A percentile compares a stretch with the other conserved stretches of the same genome.
Evolutionary conservation across 1,284 basidiomycete species (phyloP).

Genomic region (Golubevia pallescens): DNA sequence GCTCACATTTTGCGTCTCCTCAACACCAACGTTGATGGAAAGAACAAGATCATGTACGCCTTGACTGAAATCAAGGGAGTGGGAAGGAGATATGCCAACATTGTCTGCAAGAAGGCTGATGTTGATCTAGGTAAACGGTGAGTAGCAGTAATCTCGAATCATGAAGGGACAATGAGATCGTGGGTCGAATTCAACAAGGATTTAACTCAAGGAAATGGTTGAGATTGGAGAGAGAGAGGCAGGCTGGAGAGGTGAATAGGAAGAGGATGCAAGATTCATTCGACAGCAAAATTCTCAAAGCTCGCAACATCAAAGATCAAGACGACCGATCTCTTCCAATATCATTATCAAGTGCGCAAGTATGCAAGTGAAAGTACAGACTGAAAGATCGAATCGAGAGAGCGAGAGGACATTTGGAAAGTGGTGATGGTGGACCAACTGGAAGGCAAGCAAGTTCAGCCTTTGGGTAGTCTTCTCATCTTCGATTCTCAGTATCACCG

Average conservation of each 20-base stretch:
- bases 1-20: conserved; percentile 64
- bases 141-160: conserved; percentile 19
- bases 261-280: not conserved
- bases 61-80: conserved; percentile 65
- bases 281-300: not conserved
- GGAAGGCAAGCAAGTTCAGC: no score
- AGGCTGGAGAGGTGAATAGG: not conserved
- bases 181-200: no score
- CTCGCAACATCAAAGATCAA: not conserved
- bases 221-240: not conserved
- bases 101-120: conserved; percentile 65
- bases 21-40: conserved; percentile 65
- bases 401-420: no score
- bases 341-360: no score
- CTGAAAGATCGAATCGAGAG: no score
- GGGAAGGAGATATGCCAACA: conserved; percentile 62
- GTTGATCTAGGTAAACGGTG: conserved; percentile 62
- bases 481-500: no score
- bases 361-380: no score
- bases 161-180: no score
- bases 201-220: no score
- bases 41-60: conserved; percentile 65
- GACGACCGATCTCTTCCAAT: no score
- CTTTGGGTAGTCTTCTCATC: no score
- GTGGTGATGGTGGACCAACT: no score